phyloP scores from a whole-genome alignment of 169 alveolate genomes.

The Eimeria maxima region DNA sequence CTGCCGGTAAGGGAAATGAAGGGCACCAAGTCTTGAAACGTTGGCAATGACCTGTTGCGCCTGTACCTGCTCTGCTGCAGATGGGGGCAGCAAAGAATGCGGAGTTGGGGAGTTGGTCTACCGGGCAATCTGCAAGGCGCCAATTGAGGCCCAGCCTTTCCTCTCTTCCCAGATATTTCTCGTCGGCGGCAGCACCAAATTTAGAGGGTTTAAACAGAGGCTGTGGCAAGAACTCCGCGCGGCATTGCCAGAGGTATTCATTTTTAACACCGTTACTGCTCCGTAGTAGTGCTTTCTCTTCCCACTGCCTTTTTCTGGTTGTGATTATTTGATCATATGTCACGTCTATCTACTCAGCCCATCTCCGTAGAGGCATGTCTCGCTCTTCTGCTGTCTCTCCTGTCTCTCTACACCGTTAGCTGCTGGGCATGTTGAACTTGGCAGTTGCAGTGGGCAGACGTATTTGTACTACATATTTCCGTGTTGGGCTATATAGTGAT shows the following conservation, averaged over 20 bases:
- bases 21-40: neutral
- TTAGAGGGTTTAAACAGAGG: slow-evolving; percentile 86
- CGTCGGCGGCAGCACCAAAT: slow-evolving; percentile 88
- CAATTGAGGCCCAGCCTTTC: slow-evolving; percentile 86
- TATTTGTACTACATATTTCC: neutral
- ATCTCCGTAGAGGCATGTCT: neutral
- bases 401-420: neutral
- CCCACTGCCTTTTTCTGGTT: neutral
- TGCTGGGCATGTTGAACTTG: neutral
- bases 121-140: slow-evolving; percentile 87
- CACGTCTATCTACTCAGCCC: neutral
- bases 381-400: neutral
- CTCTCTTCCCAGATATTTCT: slow-evolving; percentile 86
- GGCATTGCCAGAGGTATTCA: slow-evolving; percentile 84
- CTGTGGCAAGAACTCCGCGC: slow-evolving; percentile 87
- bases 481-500: neutral
- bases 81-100: slow-evolving; percentile 86
- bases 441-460: neutral
- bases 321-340: neutral
- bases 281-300: neutral
- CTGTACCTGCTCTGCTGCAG: slow-evolving; percentile 71
- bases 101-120: slow-evolving; percentile 87
- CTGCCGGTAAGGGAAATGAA: neutral
- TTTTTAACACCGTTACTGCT: neutral
- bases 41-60: neutral